phyloP scores from a whole-genome alignment of 2,329 filamentous ascomycete species.

The Colletotrichum magnum region DNA sequence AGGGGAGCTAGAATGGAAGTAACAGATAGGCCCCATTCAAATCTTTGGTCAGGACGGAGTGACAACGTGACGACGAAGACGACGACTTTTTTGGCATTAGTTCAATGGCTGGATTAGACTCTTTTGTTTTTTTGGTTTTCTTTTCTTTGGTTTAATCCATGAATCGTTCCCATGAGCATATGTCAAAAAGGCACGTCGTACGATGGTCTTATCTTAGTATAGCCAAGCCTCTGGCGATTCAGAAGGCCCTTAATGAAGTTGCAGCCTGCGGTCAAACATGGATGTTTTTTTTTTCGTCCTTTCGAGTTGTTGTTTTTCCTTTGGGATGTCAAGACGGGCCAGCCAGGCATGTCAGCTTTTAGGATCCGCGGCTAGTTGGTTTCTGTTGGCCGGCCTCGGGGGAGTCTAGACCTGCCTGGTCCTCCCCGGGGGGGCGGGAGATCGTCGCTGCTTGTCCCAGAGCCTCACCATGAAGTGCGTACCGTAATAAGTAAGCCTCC shows the following conservation, averaged over 20 bases:
- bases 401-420: neutral
- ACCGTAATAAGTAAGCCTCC: neutral
- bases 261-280: too few species aligned
- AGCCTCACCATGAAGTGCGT: neutral
- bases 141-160: conserved; percentile 5
- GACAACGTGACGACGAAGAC: conserved; percentile 35
- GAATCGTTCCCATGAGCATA: neutral
- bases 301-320: too few species aligned
- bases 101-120: conserved; percentile 19
- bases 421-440: neutral
- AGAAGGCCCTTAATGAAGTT: too few species aligned
- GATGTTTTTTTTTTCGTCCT: too few species aligned
- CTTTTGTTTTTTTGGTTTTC: neutral
- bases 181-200: too few species aligned
- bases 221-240: too few species aligned
- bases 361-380: too few species aligned
- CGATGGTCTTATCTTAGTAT: too few species aligned
- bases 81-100: conserved; percentile 32
- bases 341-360: neutral
- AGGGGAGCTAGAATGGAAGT: conserved; percentile 46
- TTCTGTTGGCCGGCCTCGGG: neutral
- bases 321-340: neutral
- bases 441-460: neutral
- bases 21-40: conserved; percentile 37
- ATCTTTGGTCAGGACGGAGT: conserved; percentile 36